phyloP scores from a whole-genome alignment of 345 rosid species.

The Firmiana major region DNA sequence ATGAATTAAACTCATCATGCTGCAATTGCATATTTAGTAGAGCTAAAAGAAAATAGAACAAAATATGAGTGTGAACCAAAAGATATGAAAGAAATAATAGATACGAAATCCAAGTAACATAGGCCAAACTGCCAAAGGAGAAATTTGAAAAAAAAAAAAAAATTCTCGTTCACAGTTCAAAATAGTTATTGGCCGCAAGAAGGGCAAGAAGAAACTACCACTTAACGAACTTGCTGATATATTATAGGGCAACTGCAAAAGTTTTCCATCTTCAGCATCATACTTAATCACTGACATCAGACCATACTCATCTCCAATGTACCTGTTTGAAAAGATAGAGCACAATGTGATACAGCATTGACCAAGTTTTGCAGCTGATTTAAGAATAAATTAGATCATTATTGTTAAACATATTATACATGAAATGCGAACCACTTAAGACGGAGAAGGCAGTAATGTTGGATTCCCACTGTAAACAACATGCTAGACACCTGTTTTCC shows the following conservation, averaged over 20 bases:
- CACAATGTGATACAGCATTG: slow-evolving; percentile 11
- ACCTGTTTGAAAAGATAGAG: slow-evolving; percentile 31
- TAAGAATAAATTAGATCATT: slow-evolving; percentile 6
- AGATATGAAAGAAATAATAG: not conserved
- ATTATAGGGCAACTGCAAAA: slow-evolving; percentile 47
- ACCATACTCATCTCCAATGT: slow-evolving; percentile 59
- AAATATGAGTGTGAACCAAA: not conserved
- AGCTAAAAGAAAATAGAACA: not conserved
- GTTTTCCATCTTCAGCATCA: slow-evolving; percentile 40
- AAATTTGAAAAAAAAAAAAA: not conserved
- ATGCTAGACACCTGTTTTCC: slow-evolving; percentile 41
- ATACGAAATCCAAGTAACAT: not conserved
- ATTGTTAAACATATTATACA: slow-evolving; percentile 33
- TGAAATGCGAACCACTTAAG: slow-evolving; percentile 50
- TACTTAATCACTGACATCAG: slow-evolving; percentile 48
- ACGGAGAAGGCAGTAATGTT: slow-evolving; percentile 64
- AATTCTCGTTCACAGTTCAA: not conserved
- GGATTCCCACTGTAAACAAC: slow-evolving; percentile 52
- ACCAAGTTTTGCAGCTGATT: slow-evolving; percentile 9
- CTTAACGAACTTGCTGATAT: slow-evolving; percentile 39
- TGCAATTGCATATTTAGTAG: not conserved
- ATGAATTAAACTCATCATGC: not conserved
- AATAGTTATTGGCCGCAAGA: not conserved
- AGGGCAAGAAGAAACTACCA: slow-evolving; percentile 33
- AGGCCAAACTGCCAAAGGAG: not conserved